Percentiles rank a stretch among this genome's conserved stretches.
Conservation (phyloP, 495 filamentous ascomycete species). For the Rostrohypoxylon terebratum region DNA sequence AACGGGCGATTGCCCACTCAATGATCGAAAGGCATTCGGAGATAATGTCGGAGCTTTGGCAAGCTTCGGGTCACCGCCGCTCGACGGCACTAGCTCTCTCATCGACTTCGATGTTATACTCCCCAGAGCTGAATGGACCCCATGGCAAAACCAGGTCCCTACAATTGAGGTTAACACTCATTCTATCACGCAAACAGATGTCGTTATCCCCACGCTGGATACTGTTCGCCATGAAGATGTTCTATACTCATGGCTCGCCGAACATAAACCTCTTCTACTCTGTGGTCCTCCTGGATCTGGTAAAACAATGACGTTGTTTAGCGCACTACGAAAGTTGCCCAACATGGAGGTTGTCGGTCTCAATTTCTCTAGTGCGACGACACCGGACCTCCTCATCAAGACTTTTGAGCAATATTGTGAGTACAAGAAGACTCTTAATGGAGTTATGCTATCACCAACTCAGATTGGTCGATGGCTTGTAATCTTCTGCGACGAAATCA, state of each 20-base stretch:
- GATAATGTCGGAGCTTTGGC: constrained; percentile 81
- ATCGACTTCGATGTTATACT: constrained; percentile 95
- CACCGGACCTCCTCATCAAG: constrained; percentile 96
- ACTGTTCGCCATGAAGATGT: constrained; percentile 98
- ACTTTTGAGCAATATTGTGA: constrained; percentile 99
- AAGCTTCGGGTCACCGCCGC: constrained; percentile 84
- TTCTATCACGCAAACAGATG: constrained; percentile 94
- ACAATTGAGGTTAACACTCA: constrained; percentile 97
- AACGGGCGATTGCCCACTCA: constrained; percentile 91
- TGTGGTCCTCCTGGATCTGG: constrained; percentile 98
- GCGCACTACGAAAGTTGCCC: constrained; percentile 91
- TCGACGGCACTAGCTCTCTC: constrained; percentile 78
- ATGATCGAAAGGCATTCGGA: constrained; percentile 88
- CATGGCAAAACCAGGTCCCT: constrained; percentile 95
- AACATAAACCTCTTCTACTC: constrained; percentile 95
- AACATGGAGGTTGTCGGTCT: constrained; percentile 99
- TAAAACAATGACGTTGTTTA: constrained; percentile 99
- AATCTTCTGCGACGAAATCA: constrained; percentile 99
- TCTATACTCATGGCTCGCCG: constrained; percentile 97
- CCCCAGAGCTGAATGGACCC: constrained; percentile 85
- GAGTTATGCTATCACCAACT: constrained; percentile 92
- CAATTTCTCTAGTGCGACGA: constrained; percentile 99
- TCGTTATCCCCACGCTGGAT: constrained; percentile 96
- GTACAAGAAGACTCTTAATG: constrained; percentile 97
- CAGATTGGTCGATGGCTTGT: constrained; percentile 99